Percentiles rank a stretch among this genome's conserved stretches.
phyloP scores from a whole-genome alignment of 805 yeast genomes.

The Ogataea methanolica region DNA sequence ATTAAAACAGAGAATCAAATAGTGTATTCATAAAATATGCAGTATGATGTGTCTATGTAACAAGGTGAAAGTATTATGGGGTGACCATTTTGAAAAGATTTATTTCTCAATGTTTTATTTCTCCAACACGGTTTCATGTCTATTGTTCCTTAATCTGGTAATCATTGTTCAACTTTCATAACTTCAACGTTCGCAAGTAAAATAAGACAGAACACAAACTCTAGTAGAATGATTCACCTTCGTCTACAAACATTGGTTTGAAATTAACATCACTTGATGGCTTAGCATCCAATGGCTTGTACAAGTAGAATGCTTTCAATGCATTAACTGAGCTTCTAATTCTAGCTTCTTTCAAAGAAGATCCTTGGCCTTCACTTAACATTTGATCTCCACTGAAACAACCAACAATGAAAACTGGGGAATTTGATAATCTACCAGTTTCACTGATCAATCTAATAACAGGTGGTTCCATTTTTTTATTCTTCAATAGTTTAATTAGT shows the following conservation, averaged over 20 bases:
- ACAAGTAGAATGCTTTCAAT: conserved; percentile 86
- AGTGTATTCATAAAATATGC: too few relatives aligned
- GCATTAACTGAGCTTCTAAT: conserved; percentile 90
- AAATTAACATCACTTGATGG: conserved; percentile 55
- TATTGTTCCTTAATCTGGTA: too few relatives aligned
- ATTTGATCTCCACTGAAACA: conserved; percentile 79
- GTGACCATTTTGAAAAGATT: too few relatives aligned
- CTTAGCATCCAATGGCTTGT: conserved; percentile 65
- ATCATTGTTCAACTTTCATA: too few relatives aligned
- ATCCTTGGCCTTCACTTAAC: conserved; percentile 92
- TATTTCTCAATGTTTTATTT: too few relatives aligned
- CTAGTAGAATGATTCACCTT: conserved; percentile 33
- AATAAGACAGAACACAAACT: too few relatives aligned
- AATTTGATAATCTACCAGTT: conserved; percentile 81
- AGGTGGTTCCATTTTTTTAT: conserved; percentile 71
- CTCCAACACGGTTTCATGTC: too few relatives aligned
- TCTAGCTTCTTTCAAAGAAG: conserved; percentile 86
- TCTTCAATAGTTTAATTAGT: conserved; percentile 67
- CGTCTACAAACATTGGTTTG: conserved; percentile 32
- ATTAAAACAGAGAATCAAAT: too few relatives aligned
- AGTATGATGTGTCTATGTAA: too few relatives aligned
- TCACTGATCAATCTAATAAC: conserved; percentile 83
- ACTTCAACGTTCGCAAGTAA: too few relatives aligned
- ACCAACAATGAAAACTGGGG: conserved; percentile 88
- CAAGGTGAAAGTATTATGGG: too few relatives aligned